Percentiles rank a stretch among this genome's conserved stretches.
phyloP scores from a whole-genome alignment of 129 eudicot genomes.

The Centrapalus pauciflorus region DNA sequence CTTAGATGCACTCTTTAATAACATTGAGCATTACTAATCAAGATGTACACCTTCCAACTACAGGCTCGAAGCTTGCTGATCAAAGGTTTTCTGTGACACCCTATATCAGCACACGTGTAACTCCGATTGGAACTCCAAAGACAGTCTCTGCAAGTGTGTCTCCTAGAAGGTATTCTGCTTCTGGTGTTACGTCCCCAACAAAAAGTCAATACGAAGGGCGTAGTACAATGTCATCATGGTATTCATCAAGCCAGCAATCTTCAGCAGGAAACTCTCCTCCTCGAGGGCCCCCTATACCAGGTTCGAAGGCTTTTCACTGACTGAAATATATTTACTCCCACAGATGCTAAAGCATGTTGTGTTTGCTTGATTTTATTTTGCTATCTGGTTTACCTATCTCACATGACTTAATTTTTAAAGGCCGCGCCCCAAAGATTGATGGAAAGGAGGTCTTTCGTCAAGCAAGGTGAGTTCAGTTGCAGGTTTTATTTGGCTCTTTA shows the following conservation, averaged over 20 bases:
- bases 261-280: conserved; percentile 98
- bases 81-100: conserved; percentile 65
- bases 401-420: conserved; percentile 30
- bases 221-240: conserved; percentile 73
- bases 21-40: neutral
- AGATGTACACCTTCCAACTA: neutral
- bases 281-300: conserved; percentile 73
- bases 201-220: conserved; percentile 57
- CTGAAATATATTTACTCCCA: neutral
- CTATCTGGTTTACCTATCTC: conserved; percentile 10
- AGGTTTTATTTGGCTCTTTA: neutral
- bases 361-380: neutral
- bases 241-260: conserved; percentile 93
- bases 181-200: conserved; percentile 72
- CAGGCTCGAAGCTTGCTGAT: conserved; percentile 56
- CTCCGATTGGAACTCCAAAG: conserved; percentile 85
- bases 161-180: conserved; percentile 77
- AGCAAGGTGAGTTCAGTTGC: conserved; percentile 58
- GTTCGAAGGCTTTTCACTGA: conserved; percentile 28
- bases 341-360: neutral
- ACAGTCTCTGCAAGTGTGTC: conserved; percentile 63
- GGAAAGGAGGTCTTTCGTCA: conserved; percentile 97
- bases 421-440: conserved; percentile 72
- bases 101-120: conserved; percentile 63
- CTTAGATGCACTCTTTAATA: too few species aligned